phyloP scores from a whole-genome alignment of 2,329 filamentous ascomycete species.

The Xylaria multiplex region DNA sequence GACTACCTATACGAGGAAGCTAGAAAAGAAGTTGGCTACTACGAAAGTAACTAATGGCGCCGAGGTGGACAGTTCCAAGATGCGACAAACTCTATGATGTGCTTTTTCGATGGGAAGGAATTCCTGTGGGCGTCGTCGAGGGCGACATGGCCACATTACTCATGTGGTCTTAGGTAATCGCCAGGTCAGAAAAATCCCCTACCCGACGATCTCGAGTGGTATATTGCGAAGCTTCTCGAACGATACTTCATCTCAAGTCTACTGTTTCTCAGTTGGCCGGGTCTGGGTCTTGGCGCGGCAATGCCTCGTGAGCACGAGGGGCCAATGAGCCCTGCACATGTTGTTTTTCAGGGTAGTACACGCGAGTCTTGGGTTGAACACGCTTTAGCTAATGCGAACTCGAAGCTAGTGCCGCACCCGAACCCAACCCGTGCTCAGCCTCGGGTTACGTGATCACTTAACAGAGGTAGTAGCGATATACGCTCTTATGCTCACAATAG shows the following conservation, averaged over 20 bases:
- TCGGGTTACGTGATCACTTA: not conserved
- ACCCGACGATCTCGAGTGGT: not conserved
- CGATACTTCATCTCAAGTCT: not conserved
- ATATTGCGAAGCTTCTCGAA: not conserved
- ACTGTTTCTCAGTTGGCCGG: not conserved
- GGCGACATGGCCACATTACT: not conserved
- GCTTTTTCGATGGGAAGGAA: not conserved
- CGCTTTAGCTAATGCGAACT: not conserved
- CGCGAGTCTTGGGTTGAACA: not conserved
- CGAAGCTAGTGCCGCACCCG: not conserved
- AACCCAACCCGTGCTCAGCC: not conserved
- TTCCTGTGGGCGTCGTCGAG: no score
- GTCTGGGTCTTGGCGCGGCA: not conserved
- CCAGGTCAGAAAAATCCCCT: no score
- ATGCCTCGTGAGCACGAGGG: not conserved
- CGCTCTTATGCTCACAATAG: no score
- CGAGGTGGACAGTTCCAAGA: not conserved
- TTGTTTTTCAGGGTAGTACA: not conserved
- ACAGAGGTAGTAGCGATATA: not conserved
- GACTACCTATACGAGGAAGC: not conserved
- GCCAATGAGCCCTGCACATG: no score
- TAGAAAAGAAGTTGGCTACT: not conserved
- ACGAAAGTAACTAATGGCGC: not conserved
- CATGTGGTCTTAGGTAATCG: not conserved
- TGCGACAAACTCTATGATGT: not conserved